A percentile compares a stretch with the other conserved stretches of the same genome.
These are phyloP conservation scores for Candolleomyces efflorescens DNA, from an alignment of 768 basidiomycete genomes.

Conservation along the genomic window DNA sequence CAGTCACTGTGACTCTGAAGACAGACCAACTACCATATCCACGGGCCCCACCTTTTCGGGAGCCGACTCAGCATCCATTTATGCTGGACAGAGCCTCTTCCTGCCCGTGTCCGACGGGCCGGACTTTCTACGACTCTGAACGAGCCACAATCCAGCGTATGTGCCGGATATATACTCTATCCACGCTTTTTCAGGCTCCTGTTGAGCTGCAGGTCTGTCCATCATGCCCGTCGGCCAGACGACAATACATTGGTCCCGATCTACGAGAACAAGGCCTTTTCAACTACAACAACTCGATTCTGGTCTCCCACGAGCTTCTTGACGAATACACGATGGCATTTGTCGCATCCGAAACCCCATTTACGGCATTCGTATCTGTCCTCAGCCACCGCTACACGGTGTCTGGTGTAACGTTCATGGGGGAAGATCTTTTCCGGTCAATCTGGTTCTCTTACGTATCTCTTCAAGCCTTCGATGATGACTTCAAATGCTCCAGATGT, in stretches of 20 bases:
- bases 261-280: conserved; percentile 22
- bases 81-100: conserved; percentile 2
- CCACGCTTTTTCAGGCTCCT: neutral
- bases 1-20: conserved; percentile 6
- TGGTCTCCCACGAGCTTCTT: conserved; percentile 28
- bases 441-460: conserved; percentile 30
- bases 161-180: conserved; percentile 13
- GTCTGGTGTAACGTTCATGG: conserved; percentile 17
- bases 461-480: conserved; percentile 16
- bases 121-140: neutral
- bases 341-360: conserved; percentile 32
- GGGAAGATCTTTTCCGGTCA: conserved; percentile 22
- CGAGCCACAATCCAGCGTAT: neutral
- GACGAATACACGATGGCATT: conserved; percentile 28
- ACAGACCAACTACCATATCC: conserved; percentile 4
- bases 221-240: conserved; percentile 4
- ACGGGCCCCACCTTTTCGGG: neutral
- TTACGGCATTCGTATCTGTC: conserved; percentile 8
- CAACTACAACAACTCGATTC: conserved; percentile 14
- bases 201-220: conserved; percentile 16
- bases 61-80: neutral
- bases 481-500: conserved; percentile 24
- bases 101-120: conserved; percentile 9
- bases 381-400: conserved; percentile 15
- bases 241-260: conserved; percentile 27